Percentiles rank a stretch among this genome's conserved stretches.
Evolutionary conservation across 768 basidiomycete species (phyloP).

Genomic region (Mycena belliarum): DNA sequence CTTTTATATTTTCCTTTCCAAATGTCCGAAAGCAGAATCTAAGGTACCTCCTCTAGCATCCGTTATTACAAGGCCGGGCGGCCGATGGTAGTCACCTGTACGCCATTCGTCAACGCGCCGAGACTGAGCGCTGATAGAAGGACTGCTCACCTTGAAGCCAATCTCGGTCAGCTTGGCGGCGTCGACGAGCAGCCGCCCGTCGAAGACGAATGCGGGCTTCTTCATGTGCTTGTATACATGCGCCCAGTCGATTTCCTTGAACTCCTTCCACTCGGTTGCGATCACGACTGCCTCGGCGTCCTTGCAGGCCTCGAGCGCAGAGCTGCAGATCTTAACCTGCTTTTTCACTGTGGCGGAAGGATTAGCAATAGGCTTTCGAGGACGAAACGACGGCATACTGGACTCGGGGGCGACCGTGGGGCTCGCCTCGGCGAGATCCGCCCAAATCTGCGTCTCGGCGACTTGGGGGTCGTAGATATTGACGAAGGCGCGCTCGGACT

Average conservation of each 20-base stretch:
- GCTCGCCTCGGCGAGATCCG: conserved; percentile 68
- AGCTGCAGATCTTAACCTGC: conserved; percentile 75
- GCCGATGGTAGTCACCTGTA: conserved; percentile 53
- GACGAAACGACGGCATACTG: conserved; percentile 46
- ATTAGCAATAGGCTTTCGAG: no score
- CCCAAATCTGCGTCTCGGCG: conserved; percentile 83
- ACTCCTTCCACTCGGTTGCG: conserved; percentile 98
- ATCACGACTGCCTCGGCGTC: conserved; percentile 92
- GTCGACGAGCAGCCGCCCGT: conserved; percentile 88
- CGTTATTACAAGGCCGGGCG: conserved; percentile 30
- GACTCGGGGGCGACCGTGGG: conserved; percentile 61
- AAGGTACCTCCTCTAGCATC: not conserved
- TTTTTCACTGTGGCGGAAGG: conserved; percentile 65
- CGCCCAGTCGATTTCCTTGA: conserved; percentile 89
- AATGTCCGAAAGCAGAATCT: not conserved
- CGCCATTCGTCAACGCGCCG: not conserved
- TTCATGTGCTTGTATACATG: conserved; percentile 85
- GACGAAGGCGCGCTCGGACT: conserved; percentile 82
- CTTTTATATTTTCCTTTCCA: no score
- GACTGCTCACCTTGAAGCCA: conserved; percentile 79
- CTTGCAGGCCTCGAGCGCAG: conserved; percentile 86
- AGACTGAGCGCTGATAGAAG: not conserved
- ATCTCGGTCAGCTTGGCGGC: conserved; percentile 76
- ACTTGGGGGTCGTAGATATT: conserved; percentile 94
- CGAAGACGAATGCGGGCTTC: conserved; percentile 98